Evolutionary conservation across 2,329 filamentous ascomycete species (phyloP), one percentile per base, ranked within the genome.

Genomic region (Fusarium verrucosum): DNA sequence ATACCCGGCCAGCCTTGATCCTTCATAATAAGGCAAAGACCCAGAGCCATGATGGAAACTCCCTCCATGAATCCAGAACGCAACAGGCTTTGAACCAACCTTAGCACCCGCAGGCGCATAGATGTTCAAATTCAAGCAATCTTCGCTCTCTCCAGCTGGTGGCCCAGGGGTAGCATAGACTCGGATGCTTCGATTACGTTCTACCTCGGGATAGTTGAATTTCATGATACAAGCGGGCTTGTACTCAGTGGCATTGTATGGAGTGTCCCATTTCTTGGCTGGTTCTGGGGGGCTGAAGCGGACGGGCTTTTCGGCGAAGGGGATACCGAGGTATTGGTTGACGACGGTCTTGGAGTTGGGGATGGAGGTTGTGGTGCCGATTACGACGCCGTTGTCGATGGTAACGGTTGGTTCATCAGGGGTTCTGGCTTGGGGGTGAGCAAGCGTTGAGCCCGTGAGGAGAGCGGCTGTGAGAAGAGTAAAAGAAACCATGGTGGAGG

Each of bases 51-150:
- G 66, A 10, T 45, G 68, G 41, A 79, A 81, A 2, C 69, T 75
- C 11, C 81, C 80, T 5, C 80, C 80, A 43, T 78, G 75, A 9
- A 82, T 75, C 76, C 78, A 82, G 17, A 82, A 72, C 33, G 82
- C 60, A 19, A 82, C 80, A 5, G 81, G 72, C 38, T 79, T 81
- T 40, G 74, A 73, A 0, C 63, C 62, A 7, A 46, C 11, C 4
- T 57, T 44, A 2, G 68, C 65, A 2, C 42, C 50, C 0, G 69
- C 59, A 1, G 76, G 76, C 2, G 69, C 52, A 42, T 65, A 76
- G 5, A 78, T 68, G 25, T 77, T 75, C n/a, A 77, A 50, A 23
- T 71, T 75, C 20, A 78, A 44, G 22, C 76, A 78, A 23, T 78
- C 74, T 38, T 78, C 76, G 25, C 63, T 66, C 8, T 66, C 77